A percentile compares a stretch with the other conserved stretches of the same genome.
These are phyloP conservation scores for Acacia pycnantha DNA, from an alignment of 331 rosid species.

Conservation along the genomic window DNA sequence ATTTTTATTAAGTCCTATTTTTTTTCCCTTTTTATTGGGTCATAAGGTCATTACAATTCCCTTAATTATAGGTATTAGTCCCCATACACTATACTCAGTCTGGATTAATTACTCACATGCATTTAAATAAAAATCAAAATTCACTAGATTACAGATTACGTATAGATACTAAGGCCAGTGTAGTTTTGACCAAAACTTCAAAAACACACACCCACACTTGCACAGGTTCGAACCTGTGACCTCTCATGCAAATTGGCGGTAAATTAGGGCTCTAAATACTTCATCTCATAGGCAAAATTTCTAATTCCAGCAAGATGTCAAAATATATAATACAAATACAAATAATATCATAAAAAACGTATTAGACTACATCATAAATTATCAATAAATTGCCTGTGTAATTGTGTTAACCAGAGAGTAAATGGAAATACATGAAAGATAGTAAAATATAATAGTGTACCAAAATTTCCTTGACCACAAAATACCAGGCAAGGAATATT, in stretches of 20 bases:
- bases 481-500: conserved; percentile 58
- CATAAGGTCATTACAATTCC: too few relatives aligned
- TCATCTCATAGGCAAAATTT: background rate
- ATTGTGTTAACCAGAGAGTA: background rate
- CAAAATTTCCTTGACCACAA: conserved; percentile 66
- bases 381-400: conserved; percentile 5
- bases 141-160: too few relatives aligned
- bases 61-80: too few relatives aligned
- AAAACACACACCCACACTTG: too few relatives aligned
- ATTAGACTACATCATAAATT: background rate
- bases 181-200: background rate
- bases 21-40: too few relatives aligned
- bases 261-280: background rate
- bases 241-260: too few relatives aligned
- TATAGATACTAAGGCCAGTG: too few relatives aligned
- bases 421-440: conserved; percentile 5
- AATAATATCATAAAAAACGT: conserved; percentile 10
- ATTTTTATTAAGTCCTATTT: too few relatives aligned
- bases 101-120: too few relatives aligned
- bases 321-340: background rate
- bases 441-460: conserved; percentile 1
- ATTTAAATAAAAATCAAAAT: too few relatives aligned
- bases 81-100: too few relatives aligned
- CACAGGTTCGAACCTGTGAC: too few relatives aligned
- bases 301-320: background rate